These are phyloP conservation scores for Mrakia frigida DNA, from an alignment of 768 basidiomycete species.

Conservation along the genomic window DNA sequence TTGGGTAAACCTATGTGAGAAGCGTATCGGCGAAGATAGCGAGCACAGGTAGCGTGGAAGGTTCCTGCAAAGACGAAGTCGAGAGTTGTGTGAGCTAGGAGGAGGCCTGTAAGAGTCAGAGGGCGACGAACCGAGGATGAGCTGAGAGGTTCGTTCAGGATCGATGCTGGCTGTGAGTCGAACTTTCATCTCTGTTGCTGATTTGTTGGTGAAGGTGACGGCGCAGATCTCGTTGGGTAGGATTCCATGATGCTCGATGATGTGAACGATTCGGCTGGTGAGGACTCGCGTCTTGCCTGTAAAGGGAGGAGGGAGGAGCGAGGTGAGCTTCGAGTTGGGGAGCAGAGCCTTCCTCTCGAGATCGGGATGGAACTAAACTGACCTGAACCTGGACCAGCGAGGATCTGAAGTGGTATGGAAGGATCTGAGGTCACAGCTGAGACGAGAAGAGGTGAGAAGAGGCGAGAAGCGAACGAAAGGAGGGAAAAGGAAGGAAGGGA, in stretches of 20 bases:
- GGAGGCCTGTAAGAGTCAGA: too few relatives aligned
- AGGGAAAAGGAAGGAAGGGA: too few relatives aligned
- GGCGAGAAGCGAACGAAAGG: too few relatives aligned
- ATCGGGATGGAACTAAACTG: not conserved
- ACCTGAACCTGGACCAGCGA: too few relatives aligned
- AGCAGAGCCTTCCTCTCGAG: too few relatives aligned
- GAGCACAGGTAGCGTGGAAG: constrained; percentile 64
- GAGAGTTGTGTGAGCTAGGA: too few relatives aligned
- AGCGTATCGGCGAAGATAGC: constrained; percentile 60
- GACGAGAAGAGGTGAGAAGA: constrained; percentile 1
- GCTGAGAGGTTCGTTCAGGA: constrained; percentile 51
- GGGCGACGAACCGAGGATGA: constrained; percentile 45
- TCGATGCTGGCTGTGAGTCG: constrained; percentile 65
- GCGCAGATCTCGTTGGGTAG: constrained; percentile 62
- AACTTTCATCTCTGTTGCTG: constrained; percentile 77
- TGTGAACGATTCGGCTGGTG: constrained; percentile 62
- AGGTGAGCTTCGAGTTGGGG: not conserved
- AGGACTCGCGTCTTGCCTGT: constrained; percentile 60
- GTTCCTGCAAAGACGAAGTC: constrained; percentile 43
- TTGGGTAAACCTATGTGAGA: constrained; percentile 55
- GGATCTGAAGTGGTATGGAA: not conserved
- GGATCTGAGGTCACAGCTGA: not conserved
- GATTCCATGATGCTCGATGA: constrained; percentile 55
- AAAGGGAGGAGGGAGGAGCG: constrained; percentile 27
- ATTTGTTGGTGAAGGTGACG: constrained; percentile 86